Evolutionary conservation across 148 eudicot species (phyloP).

Genomic region (Agrostemma githago): DNA sequence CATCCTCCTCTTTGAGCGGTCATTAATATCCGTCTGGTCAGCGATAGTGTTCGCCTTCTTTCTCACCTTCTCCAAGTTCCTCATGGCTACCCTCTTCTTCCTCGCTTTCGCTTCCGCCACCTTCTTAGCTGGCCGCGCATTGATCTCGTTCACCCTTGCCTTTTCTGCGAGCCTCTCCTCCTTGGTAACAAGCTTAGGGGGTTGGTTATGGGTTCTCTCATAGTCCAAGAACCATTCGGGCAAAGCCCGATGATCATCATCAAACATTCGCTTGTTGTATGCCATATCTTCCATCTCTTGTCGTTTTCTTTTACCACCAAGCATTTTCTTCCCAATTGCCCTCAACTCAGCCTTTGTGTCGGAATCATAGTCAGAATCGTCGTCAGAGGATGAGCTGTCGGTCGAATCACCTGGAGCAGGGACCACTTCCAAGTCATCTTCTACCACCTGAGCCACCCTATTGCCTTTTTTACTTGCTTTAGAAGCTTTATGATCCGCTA

Average conservation of each 20-base stretch:
- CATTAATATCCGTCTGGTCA: conserved; percentile 76
- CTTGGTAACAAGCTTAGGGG: conserved; percentile 65
- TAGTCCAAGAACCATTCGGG: conserved; percentile 86
- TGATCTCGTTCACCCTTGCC: conserved; percentile 69
- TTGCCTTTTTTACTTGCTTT: conserved; percentile 26
- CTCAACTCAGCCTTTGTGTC: conserved; percentile 70
- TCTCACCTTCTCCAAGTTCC: conserved; percentile 69
- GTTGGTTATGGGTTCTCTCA: conserved; percentile 50
- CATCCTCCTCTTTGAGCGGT: conserved; percentile 81
- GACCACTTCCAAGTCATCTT: conserved; percentile 80
- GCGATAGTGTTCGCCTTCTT: conserved; percentile 86
- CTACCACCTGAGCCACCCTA: conserved; percentile 12
- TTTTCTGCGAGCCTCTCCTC: conserved; percentile 71
- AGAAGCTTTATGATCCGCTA: conserved; percentile 21
- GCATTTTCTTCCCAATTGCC: conserved; percentile 77
- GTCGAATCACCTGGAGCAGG: conserved; percentile 75
- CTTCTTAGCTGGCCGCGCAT: conserved; percentile 88
- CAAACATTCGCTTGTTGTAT: conserved; percentile 78
- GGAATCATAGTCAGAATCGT: conserved; percentile 64
- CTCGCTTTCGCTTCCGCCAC: conserved; percentile 90
- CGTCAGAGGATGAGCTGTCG: conserved; percentile 75
- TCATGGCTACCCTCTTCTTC: conserved; percentile 65
- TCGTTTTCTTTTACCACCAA: conserved; percentile 58
- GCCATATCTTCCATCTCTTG: conserved; percentile 70
- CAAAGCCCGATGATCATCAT: conserved; percentile 45